These are phyloP conservation scores for Lipomyces mesembrius DNA, from an alignment of 805 yeast genomes.

Conservation along the genomic window DNA sequence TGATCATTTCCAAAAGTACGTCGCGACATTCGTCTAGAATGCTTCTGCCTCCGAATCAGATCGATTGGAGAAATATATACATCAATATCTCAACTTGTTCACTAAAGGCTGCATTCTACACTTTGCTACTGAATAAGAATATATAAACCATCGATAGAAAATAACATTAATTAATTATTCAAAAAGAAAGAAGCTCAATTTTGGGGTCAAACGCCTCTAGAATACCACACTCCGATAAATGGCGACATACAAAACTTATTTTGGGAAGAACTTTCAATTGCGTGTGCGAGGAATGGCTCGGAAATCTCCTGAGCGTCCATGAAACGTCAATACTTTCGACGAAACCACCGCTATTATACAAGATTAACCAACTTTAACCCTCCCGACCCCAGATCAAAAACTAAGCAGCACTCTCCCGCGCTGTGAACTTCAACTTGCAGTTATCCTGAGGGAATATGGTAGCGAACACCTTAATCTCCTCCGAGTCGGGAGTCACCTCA, in stretches of 20 bases:
- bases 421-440: slow-evolving; percentile 71
- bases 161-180: neutral
- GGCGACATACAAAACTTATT: neutral
- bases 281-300: neutral
- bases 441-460: slow-evolving; percentile 98
- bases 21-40: no score
- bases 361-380: neutral
- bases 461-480: slow-evolving; percentile 93
- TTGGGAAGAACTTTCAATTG: neutral
- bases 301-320: neutral
- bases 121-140: no score
- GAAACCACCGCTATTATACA: neutral
- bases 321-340: neutral
- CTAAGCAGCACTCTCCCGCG: slow-evolving; percentile 28
- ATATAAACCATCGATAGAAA: neutral
- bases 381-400: neutral
- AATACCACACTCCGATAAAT: neutral
- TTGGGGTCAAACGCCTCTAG: neutral
- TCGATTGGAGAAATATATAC: no score
- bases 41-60: no score
- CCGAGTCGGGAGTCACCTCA: slow-evolving; percentile 79
- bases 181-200: neutral
- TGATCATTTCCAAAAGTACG: no score
- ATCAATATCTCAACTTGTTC: neutral
- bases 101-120: neutral